Evolutionary conservation across 306 rosid species (phyloP).

Genomic region (Vigna nakashimae): DNA sequence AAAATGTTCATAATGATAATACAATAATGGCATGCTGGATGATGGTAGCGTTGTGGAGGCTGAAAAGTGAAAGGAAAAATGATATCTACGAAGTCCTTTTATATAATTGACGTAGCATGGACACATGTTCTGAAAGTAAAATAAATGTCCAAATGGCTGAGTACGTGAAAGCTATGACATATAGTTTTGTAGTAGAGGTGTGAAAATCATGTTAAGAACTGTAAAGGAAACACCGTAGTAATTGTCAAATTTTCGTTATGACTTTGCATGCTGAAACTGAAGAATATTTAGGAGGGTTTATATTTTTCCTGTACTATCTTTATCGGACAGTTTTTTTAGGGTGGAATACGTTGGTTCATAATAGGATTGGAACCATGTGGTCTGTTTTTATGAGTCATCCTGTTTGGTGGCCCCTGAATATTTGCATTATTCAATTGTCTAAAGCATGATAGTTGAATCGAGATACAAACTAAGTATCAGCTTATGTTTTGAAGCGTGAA

Average conservation of each 20-base stretch:
- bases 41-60: conserved; percentile 6
- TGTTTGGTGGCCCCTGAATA: neutral
- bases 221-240: no score
- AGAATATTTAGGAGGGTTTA: neutral
- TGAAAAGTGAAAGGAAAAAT: neutral
- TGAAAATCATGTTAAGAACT: no score
- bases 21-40: conserved; percentile 3
- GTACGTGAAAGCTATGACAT: no score
- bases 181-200: no score
- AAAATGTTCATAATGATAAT: conserved; percentile 1
- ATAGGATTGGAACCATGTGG: neutral
- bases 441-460: neutral
- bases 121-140: no score
- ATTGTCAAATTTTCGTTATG: no score
- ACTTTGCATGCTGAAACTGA: no score
- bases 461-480: no score
- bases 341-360: neutral
- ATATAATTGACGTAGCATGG: neutral
- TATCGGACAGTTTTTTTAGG: neutral
- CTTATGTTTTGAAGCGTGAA: no score
- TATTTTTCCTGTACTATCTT: neutral
- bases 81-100: neutral
- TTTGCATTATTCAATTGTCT: conserved; percentile 8
- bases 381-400: neutral
- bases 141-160: no score